These are phyloP conservation scores for Blastomyces silverae DNA, from an alignment of 2,329 filamentous ascomycete species.

Conservation along the genomic window DNA sequence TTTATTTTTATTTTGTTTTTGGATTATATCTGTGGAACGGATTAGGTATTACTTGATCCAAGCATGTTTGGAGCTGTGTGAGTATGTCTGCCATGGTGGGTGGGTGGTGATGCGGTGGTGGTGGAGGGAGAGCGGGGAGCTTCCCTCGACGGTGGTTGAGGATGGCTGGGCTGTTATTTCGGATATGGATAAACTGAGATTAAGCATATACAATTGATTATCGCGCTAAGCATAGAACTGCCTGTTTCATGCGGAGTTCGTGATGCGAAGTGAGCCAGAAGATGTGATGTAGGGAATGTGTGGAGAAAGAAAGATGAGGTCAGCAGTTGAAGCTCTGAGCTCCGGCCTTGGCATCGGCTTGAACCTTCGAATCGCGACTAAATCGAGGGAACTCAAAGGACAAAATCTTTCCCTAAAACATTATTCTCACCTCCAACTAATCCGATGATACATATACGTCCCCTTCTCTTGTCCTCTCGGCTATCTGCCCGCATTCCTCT, in stretches of 20 bases:
- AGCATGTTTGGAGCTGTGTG: constrained; percentile 47
- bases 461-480: neutral
- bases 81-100: constrained; percentile 43
- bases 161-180: neutral
- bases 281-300: neutral
- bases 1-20: neutral
- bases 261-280: neutral
- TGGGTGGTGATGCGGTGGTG: neutral
- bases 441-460: constrained; percentile 10
- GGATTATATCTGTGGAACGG: constrained; percentile 1
- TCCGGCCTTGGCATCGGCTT: constrained; percentile 1
- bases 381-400: neutral
- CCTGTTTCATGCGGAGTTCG: neutral
- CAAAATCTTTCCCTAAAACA: neutral
- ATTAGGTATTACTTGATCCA: constrained; percentile 40
- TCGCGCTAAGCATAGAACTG: neutral
- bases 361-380: neutral
- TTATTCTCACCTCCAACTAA: neutral
- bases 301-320: neutral
- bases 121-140: neutral
- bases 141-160: neutral
- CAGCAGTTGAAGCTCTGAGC: neutral
- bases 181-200: neutral
- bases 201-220: neutral
- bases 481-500: constrained; percentile 14